Conservation (phyloP, 139 green algal genomes). For the Spirogloea muscicola region DNA sequence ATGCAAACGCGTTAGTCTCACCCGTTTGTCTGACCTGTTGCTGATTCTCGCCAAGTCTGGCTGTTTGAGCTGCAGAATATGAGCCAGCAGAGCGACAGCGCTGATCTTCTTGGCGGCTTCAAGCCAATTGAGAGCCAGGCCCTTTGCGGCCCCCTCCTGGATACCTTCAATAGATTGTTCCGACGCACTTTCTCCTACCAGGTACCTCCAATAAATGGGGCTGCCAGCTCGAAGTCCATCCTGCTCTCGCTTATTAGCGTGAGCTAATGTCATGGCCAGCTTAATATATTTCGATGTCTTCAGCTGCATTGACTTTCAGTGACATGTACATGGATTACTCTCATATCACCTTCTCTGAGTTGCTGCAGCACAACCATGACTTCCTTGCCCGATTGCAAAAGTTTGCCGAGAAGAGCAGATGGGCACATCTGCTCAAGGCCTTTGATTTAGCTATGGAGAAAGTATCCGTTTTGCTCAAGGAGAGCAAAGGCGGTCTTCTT, state of each 20-base stretch:
- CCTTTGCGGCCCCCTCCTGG: constrained; percentile 49
- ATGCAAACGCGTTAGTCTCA: neutral
- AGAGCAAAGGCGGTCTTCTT: no score
- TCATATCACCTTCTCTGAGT: no score
- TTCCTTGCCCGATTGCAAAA: constrained; percentile 31
- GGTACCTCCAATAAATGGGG: no score
- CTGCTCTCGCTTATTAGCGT: no score
- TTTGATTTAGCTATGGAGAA: constrained; percentile 67
- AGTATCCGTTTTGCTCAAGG: no score
- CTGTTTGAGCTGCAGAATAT: constrained; percentile 75
- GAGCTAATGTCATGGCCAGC: no score
- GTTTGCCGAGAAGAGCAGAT: constrained; percentile 71
- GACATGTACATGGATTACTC: no score
- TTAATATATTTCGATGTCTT: no score
- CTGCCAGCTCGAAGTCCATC: no score
- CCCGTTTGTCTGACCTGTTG: neutral
- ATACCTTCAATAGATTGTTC: constrained; percentile 44
- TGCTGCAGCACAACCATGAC: constrained; percentile 42
- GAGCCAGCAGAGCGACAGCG: constrained; percentile 92
- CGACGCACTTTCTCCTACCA: constrained; percentile 33
- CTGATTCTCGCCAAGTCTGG: no score
- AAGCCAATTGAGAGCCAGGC: constrained; percentile 65
- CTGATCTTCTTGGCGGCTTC: constrained; percentile 94
- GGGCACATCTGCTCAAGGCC: constrained; percentile 77
- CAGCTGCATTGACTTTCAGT: no score